Evolutionary conservation across 2,329 filamentous ascomycete species (phyloP).

Genomic region (Fulvia fulva): DNA sequence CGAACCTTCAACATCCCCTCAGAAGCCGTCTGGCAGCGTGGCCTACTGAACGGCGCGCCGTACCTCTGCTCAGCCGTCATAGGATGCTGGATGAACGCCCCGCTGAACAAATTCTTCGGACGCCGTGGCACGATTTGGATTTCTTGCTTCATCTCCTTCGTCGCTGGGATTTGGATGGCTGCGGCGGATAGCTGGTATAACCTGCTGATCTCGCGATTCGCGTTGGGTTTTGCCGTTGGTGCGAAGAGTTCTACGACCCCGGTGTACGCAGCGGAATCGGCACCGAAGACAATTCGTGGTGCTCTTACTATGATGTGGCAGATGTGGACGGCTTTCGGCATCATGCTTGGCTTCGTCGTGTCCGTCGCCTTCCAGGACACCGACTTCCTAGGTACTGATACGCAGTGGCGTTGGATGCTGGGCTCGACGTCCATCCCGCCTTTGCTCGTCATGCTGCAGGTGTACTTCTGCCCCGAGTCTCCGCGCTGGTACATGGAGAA

Average conservation of each 20-base stretch:
- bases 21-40: constrained; percentile 37
- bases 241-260: constrained; percentile 43
- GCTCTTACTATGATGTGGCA: constrained; percentile 35
- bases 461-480: constrained; percentile 47
- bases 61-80: constrained; percentile 42
- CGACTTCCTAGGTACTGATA: constrained; percentile 43
- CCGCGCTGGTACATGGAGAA: constrained; percentile 28
- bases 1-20: constrained; percentile 27
- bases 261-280: constrained; percentile 37
- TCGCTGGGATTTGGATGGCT: constrained; percentile 18
- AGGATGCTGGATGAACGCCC: constrained; percentile 37
- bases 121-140: constrained; percentile 30
- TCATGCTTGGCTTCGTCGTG: constrained; percentile 60
- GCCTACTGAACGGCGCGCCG: constrained; percentile 50
- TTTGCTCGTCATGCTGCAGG: constrained; percentile 49
- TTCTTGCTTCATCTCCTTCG: constrained; percentile 5
- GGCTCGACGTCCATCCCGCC: constrained; percentile 64
- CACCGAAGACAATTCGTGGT: constrained; percentile 47
- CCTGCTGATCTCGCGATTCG: constrained; percentile 63
- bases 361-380: constrained; percentile 52
- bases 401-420: constrained; percentile 55
- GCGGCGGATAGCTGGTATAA: constrained; percentile 65
- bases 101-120: constrained; percentile 31
- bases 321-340: constrained; percentile 52
- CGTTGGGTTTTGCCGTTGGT: constrained; percentile 58